phyloP scores from a whole-genome alignment of 106 monocot species.

The Platanthera guangdongensis region DNA sequence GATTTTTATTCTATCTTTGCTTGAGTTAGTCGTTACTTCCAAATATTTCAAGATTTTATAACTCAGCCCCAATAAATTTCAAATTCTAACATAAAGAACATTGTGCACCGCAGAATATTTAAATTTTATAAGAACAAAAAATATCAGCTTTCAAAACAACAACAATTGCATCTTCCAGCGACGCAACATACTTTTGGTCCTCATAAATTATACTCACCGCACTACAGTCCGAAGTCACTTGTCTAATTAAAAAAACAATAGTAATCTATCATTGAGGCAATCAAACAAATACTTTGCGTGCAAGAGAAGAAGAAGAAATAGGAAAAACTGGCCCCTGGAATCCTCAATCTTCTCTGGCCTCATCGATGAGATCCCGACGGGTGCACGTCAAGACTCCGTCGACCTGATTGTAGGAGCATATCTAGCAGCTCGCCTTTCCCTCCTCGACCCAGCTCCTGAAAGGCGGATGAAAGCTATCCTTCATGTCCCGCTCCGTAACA shows the following conservation, averaged over 20 bases:
- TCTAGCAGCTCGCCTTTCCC: constrained; percentile 64
- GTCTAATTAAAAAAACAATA: no score
- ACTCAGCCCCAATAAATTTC: no score
- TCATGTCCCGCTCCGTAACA: constrained; percentile 68
- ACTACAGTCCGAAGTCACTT: constrained; percentile 78
- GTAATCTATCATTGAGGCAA: no score
- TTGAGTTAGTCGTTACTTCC: no score
- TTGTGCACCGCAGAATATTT: not conserved
- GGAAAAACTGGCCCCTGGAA: constrained; percentile 50
- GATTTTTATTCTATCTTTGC: no score
- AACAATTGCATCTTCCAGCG: constrained; percentile 73
- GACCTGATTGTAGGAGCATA: constrained; percentile 84
- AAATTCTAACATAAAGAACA: no score
- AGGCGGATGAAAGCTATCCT: constrained; percentile 77
- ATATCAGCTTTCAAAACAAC: constrained; percentile 87
- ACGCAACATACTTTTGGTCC: constrained; percentile 43
- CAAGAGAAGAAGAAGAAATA: no score
- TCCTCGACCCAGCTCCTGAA: constrained; percentile 69
- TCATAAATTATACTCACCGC: constrained; percentile 65
- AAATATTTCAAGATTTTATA: no score
- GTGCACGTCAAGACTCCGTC: constrained; percentile 84
- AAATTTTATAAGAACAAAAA: not conserved
- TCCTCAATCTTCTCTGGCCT: constrained; percentile 55
- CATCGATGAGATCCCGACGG: constrained; percentile 50
- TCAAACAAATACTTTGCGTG: no score